Percentiles rank a stretch among this genome's conserved stretches.
Conservation (phyloP, 805 yeast species). For the Candida silvatica region DNA sequence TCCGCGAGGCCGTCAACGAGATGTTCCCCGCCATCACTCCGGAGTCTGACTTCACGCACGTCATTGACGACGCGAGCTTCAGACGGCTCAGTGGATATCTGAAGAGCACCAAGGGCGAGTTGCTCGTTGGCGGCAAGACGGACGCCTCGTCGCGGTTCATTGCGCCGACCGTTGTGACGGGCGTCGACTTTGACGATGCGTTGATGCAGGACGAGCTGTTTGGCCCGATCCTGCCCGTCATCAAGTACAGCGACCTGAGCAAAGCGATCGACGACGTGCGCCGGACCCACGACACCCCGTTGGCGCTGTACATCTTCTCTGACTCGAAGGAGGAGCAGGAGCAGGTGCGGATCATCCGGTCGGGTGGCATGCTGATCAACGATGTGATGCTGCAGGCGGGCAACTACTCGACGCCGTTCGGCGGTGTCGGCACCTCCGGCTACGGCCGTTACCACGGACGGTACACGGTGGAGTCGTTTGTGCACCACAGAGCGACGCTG, state of each 20-base stretch:
- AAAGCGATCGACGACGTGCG: constrained; percentile 36
- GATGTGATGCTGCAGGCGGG: constrained; percentile 69
- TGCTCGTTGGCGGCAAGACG: constrained; percentile 38
- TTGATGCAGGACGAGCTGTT: constrained; percentile 73
- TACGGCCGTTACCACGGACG: constrained; percentile 76
- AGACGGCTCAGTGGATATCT: constrained; percentile 37
- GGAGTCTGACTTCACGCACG: constrained; percentile 44
- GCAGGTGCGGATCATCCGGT: constrained; percentile 47
- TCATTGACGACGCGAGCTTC: constrained; percentile 49
- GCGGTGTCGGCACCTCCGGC: constrained; percentile 86
- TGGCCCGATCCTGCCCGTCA: constrained; percentile 78
- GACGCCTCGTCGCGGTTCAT: constrained; percentile 35
- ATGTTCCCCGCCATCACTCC: constrained; percentile 34
- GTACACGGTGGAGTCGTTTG: constrained; percentile 60
- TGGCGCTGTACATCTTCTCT: constrained; percentile 69
- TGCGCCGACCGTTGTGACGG: constrained; percentile 65
- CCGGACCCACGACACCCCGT: constrained; percentile 59
- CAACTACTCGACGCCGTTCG: constrained; percentile 64
- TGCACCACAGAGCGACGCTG: constrained; percentile 63
- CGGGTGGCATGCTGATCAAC: constrained; percentile 66
- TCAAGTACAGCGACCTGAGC: constrained; percentile 36
- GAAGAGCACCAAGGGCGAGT: constrained; percentile 39
- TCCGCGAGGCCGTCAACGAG: constrained; percentile 30
- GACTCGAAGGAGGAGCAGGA: constrained; percentile 37
- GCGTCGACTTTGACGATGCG: constrained; percentile 54